phyloP scores from a whole-genome alignment of 176 grass and related monocot genomes.

The Paspalum notatum region DNA sequence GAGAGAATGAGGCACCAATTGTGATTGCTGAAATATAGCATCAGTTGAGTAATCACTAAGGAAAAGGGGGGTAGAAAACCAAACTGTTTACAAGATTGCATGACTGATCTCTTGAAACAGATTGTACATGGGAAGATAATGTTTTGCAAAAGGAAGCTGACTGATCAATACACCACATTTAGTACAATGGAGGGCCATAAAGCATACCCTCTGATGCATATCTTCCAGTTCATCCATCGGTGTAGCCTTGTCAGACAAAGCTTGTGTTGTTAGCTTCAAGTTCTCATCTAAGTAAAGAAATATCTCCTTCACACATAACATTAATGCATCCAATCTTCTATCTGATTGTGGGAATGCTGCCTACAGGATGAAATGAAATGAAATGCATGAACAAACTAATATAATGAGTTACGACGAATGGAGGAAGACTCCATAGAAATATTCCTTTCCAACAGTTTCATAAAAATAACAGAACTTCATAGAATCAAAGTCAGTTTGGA shows the following conservation, averaged over 20 bases:
- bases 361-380: slow-evolving; percentile 48
- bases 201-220: slow-evolving; percentile 89
- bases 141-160: slow-evolving; percentile 8
- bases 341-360: slow-evolving; percentile 88
- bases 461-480: neutral
- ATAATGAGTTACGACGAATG: slow-evolving; percentile 5
- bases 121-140: neutral
- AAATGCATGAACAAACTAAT: slow-evolving; percentile 26
- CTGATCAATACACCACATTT: slow-evolving; percentile 8
- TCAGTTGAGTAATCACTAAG: neutral
- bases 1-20: neutral
- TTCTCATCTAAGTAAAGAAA: slow-evolving; percentile 88
- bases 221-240: slow-evolving; percentile 92
- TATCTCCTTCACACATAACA: slow-evolving; percentile 89
- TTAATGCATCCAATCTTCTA: slow-evolving; percentile 94
- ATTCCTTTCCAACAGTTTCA: neutral
- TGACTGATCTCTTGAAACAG: slow-evolving; percentile 1
- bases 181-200: slow-evolving; percentile 36
- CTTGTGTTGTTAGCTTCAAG: slow-evolving; percentile 79
- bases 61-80: slow-evolving; percentile 20
- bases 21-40: slow-evolving; percentile 3
- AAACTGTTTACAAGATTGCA: neutral
- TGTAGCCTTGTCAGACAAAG: slow-evolving; percentile 89
- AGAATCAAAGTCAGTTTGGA: neutral
- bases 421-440: neutral